A percentile compares a stretch with the other conserved stretches of the same genome.
Evolutionary conservation across 1,284 basidiomycete genomes (phyloP).

Genomic region (Mycena citricolor): DNA sequence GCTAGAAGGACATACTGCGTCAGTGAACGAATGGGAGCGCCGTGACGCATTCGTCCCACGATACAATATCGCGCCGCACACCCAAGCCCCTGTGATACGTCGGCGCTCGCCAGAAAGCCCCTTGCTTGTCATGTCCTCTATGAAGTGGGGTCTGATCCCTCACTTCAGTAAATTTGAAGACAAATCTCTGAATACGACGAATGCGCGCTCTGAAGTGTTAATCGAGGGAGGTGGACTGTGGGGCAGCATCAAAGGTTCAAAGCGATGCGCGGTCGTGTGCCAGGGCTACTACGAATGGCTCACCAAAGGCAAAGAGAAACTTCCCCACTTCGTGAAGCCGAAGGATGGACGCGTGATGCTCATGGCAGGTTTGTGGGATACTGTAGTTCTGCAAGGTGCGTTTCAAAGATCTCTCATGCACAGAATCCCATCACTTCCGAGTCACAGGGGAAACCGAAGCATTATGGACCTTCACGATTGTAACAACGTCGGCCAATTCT

Average conservation of each 20-base stretch:
- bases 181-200: constrained; percentile 78
- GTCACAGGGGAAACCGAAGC: constrained; percentile 55
- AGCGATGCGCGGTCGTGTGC: constrained; percentile 77
- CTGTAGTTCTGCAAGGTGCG: constrained; percentile 61
- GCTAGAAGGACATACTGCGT: constrained; percentile 41
- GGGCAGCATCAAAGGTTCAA: constrained; percentile 75
- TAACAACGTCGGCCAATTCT: constrained; percentile 77
- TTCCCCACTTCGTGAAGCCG: constrained; percentile 80
- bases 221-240: constrained; percentile 77
- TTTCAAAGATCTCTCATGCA: constrained; percentile 2
- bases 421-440: constrained; percentile 1
- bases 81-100: constrained; percentile 65
- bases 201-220: constrained; percentile 85
- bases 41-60: constrained; percentile 58
- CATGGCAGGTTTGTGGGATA: constrained; percentile 88
- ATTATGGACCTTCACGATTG: constrained; percentile 84
- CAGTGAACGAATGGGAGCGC: constrained; percentile 59
- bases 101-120: constrained; percentile 30
- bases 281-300: constrained; percentile 96
- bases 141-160: constrained; percentile 92
- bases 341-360: constrained; percentile 71
- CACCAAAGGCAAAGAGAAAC: constrained; percentile 73
- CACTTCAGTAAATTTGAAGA: constrained; percentile 81
- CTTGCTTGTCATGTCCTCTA: constrained; percentile 57
- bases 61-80: constrained; percentile 73